These are phyloP conservation scores for Candida buenavistaensis DNA, from an alignment of 1,139 yeast genomes.

Conservation along the genomic window DNA sequence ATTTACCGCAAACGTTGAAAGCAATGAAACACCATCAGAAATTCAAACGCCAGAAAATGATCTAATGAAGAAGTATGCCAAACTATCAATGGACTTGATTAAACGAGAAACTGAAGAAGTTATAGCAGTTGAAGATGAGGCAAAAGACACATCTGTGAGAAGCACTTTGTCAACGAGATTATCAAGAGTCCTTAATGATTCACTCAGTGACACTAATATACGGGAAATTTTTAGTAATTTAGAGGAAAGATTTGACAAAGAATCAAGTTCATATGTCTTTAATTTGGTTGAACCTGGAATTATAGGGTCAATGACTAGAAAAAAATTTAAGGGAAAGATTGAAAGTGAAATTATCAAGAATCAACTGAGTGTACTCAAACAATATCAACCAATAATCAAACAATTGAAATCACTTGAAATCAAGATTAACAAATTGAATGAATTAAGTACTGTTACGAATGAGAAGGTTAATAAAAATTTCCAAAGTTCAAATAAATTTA, in stretches of 20 bases:
- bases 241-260: conserved; percentile 35
- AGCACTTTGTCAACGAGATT: conserved; percentile 45
- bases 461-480: conserved; percentile 32
- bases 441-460: conserved; percentile 31
- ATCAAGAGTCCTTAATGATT: conserved; percentile 50
- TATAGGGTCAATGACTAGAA: conserved; percentile 55
- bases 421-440: conserved; percentile 42
- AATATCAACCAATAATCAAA: conserved; percentile 57
- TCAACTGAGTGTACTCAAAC: conserved; percentile 58
- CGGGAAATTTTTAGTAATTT: conserved; percentile 49
- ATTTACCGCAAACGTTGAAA: conserved; percentile 27
- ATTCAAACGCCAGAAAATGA: conserved; percentile 15
- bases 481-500: conserved; percentile 22
- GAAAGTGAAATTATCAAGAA: conserved; percentile 71
- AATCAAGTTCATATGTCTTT: conserved; percentile 26
- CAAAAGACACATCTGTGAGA: conserved; percentile 7
- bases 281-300: conserved; percentile 53
- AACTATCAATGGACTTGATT: conserved; percentile 26
- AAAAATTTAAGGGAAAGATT: conserved; percentile 64
- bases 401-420: conserved; percentile 45
- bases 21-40: conserved; percentile 5
- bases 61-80: conserved; percentile 42
- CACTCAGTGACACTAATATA: conserved; percentile 47
- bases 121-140: conserved; percentile 4
- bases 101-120: conserved; percentile 12